A percentile compares a stretch with the other conserved stretches of the same genome.
Evolutionary conservation across 768 basidiomycete species (phyloP).

Genomic region (Termitomyces sp.): DNA sequence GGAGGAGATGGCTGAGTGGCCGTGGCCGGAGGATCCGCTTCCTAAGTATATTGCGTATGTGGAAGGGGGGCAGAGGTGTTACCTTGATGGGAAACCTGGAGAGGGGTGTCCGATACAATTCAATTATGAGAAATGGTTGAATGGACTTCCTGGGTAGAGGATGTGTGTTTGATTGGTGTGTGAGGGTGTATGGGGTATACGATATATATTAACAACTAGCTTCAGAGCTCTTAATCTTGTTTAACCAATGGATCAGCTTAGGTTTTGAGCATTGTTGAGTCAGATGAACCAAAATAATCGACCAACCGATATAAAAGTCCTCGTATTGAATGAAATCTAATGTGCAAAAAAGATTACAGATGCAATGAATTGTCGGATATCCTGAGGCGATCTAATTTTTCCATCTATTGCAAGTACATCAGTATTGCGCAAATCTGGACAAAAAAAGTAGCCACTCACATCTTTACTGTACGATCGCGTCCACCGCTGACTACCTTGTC

Average conservation of each 20-base stretch:
- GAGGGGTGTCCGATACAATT: slow-evolving; percentile 34
- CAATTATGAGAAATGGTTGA: slow-evolving; percentile 45
- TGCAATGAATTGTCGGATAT: neutral
- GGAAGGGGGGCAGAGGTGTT: slow-evolving; percentile 34
- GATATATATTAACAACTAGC: neutral
- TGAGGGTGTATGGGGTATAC: neutral
- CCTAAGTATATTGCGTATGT: slow-evolving; percentile 44
- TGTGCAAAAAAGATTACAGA: neutral
- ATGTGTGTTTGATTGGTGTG: neutral
- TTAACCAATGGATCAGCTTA: neutral
- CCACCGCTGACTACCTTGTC: slow-evolving; percentile 99
- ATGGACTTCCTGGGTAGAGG: slow-evolving; percentile 1
- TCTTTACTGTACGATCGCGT: slow-evolving; percentile 86
- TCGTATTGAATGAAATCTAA: neutral
- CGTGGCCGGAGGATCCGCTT: slow-evolving; percentile 34
- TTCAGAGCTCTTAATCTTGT: neutral
- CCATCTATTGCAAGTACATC: slow-evolving; percentile 13
- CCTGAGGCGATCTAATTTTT: slow-evolving; percentile 14
- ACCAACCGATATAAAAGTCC: too few species aligned
- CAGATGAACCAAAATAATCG: too few species aligned
- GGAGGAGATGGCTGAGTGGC: slow-evolving; percentile 31
- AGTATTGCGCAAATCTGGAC: neutral
- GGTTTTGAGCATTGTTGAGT: neutral
- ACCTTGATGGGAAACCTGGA: slow-evolving; percentile 30
- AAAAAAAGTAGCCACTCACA: slow-evolving; percentile 47